phyloP scores from a whole-genome alignment of 2,329 filamentous ascomycete species.

The Trichoderma breve region DNA sequence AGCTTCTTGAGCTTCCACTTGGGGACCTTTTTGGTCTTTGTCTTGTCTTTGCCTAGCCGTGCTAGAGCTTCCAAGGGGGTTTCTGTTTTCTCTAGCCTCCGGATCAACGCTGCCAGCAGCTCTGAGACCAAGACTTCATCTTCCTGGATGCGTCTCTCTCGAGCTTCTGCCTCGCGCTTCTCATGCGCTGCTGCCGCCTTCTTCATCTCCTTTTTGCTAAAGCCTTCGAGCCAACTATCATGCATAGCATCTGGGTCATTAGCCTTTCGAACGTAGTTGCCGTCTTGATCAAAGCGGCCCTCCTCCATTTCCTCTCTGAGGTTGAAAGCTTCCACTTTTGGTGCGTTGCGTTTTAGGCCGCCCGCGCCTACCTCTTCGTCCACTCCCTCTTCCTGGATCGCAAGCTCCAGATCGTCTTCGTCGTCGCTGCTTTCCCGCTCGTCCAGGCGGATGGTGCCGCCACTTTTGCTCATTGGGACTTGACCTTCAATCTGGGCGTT shows the following conservation, averaged over 20 bases:
- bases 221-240: constrained; percentile 87
- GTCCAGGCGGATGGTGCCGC: constrained; percentile 66
- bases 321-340: constrained; percentile 95
- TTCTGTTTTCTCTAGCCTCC: constrained; percentile 73
- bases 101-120: constrained; percentile 70
- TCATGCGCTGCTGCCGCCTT: constrained; percentile 84
- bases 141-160: constrained; percentile 68
- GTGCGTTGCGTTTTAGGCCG: constrained; percentile 87
- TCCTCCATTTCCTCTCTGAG: constrained; percentile 88
- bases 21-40: constrained; percentile 58
- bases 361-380: constrained; percentile 90
- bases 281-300: constrained; percentile 83
- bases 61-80: constrained; percentile 86
- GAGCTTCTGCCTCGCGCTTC: constrained; percentile 74
- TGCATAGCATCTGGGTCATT: constrained; percentile 85
- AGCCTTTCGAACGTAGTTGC: constrained; percentile 89
- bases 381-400: constrained; percentile 70
- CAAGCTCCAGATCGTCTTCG: constrained; percentile 67
- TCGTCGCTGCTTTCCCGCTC: constrained; percentile 58
- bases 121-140: constrained; percentile 73
- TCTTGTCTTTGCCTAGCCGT: constrained; percentile 68
- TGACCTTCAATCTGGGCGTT: constrained; percentile 72
- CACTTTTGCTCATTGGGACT: constrained; percentile 68
- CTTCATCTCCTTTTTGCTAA: constrained; percentile 92
- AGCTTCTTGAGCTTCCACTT: constrained; percentile 71